A percentile compares a stretch with the other conserved stretches of the same genome.
Evolutionary conservation across 2,329 filamentous ascomycete genomes (phyloP).

Genomic region (Coniochaeta pulveracea): DNA sequence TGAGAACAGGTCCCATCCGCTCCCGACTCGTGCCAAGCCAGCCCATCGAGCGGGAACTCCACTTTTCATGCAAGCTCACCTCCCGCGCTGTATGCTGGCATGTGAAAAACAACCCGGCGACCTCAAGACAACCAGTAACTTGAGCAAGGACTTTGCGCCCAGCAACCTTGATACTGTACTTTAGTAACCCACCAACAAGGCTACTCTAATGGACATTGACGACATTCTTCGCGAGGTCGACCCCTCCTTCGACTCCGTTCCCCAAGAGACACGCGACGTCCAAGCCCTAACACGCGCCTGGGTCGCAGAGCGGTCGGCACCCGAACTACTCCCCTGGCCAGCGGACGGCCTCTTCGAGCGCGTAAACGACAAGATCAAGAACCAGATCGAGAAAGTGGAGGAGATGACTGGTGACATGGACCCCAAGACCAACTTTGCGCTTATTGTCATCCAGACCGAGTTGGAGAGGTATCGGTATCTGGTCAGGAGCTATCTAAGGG

Average conservation of each 20-base stretch:
- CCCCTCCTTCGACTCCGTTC: conserved; percentile 39
- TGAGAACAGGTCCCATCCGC: too few relatives aligned
- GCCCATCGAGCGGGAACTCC: neutral
- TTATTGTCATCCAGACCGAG: conserved; percentile 94
- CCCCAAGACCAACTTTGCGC: conserved; percentile 79
- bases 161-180: conserved; percentile 5
- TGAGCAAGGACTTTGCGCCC: neutral
- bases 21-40: neutral
- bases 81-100: too few relatives aligned
- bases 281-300: conserved; percentile 84
- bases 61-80: neutral
- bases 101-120: too few relatives aligned
- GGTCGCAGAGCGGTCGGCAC: conserved; percentile 83
- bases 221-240: conserved; percentile 70
- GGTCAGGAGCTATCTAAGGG: conserved; percentile 69
- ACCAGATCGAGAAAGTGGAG: conserved; percentile 25
- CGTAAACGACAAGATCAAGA: conserved; percentile 51
- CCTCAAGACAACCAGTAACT: too few relatives aligned
- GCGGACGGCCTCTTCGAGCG: conserved; percentile 69
- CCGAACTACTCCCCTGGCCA: conserved; percentile 71
- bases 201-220: conserved; percentile 59
- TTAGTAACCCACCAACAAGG: neutral
- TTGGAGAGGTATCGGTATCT: conserved; percentile 90
- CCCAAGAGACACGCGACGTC: conserved; percentile 59
- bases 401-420: conserved; percentile 73